Evolutionary conservation across 352 stramenopile genomes (phyloP), one percentile per base, ranked within the genome.

Genomic region (Phytophthora pseudosyringae): DNA sequence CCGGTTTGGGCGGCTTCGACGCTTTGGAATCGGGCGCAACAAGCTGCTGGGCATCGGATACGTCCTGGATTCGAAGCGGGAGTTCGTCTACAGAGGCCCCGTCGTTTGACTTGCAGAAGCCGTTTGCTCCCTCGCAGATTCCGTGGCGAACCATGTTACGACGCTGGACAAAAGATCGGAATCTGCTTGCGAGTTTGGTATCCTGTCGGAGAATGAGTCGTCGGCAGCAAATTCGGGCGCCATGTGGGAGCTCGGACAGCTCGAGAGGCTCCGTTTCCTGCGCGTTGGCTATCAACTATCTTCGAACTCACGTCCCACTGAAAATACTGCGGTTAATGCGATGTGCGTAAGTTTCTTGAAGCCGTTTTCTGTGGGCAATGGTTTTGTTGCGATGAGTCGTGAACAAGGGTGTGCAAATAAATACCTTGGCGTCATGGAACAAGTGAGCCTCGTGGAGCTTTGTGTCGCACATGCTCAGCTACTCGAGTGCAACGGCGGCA

Each of bases 31-130:
- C 38, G 10, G 52, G 11, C 21, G 65, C 47, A 11, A 56, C 36
- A 32, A 67, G 39, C n/a, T 55, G 66, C 5, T 53, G 60, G 3
- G 35, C 11, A 12, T 73, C 60, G 4, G 55, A 45, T 4, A 32
- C 11, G 33, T 69, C 59, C 31, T 73, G 52, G 12, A 62, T 35
- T 25, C 51, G 25, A 28, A 73, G 39, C 4, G 60, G 41, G 13
- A 66, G 43, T 3, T 61, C 53, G 3, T 73, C 52, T 9, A 68
- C 33, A 3, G 36, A 35, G 8, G 38, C 15, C 6, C 28, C 29
- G 32, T 35, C 25, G 18, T 4, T 15, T 21, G 57, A 36, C 29
- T 58, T 68, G 21, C 46, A 48, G 33, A 41, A 68, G 9, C 50
- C 28, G 18, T 13, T 55, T 3, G 49, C 29, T 39, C 39, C 47